Conservation (phyloP, 495 filamentous ascomycete species). For the Penicillium chermesinum region DNA sequence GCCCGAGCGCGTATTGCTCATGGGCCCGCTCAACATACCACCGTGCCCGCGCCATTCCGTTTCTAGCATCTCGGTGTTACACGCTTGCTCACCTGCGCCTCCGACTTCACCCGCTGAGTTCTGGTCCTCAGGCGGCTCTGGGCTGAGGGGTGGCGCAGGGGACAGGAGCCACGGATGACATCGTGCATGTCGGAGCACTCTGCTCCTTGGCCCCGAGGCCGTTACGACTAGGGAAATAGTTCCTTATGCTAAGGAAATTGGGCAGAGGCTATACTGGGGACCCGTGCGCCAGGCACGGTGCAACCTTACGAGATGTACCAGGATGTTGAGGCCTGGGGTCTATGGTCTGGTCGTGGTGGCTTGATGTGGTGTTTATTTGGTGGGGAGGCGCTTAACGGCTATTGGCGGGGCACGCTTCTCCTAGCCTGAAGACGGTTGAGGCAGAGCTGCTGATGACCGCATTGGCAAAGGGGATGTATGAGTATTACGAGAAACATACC, state of each 20-base stretch:
- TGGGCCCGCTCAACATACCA: background rate
- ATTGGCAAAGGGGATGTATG: background rate
- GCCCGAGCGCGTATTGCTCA: background rate
- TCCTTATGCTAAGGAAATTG: too few relatives aligned
- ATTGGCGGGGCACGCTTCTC: background rate
- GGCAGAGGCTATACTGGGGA: background rate
- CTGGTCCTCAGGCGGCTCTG: background rate
- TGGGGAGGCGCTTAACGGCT: background rate
- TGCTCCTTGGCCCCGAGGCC: constrained; percentile 12
- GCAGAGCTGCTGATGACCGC: background rate
- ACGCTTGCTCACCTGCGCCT: background rate
- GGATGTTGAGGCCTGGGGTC: background rate
- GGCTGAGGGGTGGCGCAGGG: constrained; percentile 17
- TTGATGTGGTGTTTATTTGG: background rate
- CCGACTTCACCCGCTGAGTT: background rate
- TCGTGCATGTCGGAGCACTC: constrained; percentile 19
- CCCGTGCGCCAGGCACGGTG: background rate
- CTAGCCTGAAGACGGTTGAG: too few relatives aligned
- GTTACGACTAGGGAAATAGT: background rate
- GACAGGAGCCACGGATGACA: constrained; percentile 23
- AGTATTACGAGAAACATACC: too few relatives aligned
- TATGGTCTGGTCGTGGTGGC: too few relatives aligned
- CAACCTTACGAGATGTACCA: background rate
- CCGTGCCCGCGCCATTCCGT: background rate
- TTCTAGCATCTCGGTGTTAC: constrained; percentile 1